Evolutionary conservation across 768 basidiomycete species (phyloP), one percentile per base, ranked within the genome.

Genomic region (Phylloporus arenicola): DNA sequence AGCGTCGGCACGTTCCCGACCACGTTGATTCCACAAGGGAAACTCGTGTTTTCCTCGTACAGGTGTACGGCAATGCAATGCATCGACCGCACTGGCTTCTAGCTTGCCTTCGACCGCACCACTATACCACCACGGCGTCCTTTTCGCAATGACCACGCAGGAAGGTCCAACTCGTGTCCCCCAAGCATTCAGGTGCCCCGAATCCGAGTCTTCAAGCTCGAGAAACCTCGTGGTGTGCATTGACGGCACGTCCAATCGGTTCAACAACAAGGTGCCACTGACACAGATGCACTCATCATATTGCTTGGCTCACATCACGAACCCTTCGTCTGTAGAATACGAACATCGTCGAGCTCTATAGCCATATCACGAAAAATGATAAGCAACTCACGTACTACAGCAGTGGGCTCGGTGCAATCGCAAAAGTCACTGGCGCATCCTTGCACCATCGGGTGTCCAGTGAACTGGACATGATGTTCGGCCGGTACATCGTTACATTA

Each of bases 221-320:
- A 49, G 62, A 25, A 63, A 57, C 25, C 60, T 63, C 31, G 55
- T 63, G 0, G 63, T 75, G 37, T 71, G 70, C 55, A 67, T 74
- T 17, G 73, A 74, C 30, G 74, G 73, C 16, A 75, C 72, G 2
- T 64, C 69, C 1, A 74, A 75, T 43, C 67, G 68, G 34, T 72
- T 71, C 50, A 64, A 73, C 3, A 50, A 43, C 19, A 62, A 58
- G 63, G 70, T 72, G 42, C 52, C 22, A 6, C 41, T 16, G 19
- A 16, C 7, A n/a, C 27, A n/a, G 13, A 20, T 13, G 16, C 22
- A 9, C 13, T 47, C 27, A 40, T 3, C n/a, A n/a, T n/a, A n/a
- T 25, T 22, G 30, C 34, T 8, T 6, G 40, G 19, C 19, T 58
- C 43, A 20, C 29, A 13, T 24, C 17, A 11, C 29, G 29, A 30